Base-by-base conservation (phyloP, 1,139 yeast genomes). In the Saccharomyces hybrid region DNA sequence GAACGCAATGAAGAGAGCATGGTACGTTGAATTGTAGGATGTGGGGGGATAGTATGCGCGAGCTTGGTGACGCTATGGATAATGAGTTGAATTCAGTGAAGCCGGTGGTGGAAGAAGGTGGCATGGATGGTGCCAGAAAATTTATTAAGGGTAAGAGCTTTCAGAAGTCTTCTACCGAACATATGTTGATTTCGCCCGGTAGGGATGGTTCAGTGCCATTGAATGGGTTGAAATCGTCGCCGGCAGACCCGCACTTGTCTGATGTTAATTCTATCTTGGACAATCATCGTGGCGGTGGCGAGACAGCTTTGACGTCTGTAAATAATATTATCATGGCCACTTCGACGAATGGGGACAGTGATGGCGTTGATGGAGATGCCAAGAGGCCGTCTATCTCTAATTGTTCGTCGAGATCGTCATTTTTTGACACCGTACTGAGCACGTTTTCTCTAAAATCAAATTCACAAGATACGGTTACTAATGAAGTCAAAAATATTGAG, bases 211-310 rank as follows among this genome's bases (percentile, higher is more conserved):
- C 44, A 38, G 44, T 38, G 13, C 44, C 44, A 20, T 38, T 27
- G 54, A 9, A 53, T 30, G 26, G 47, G 34, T 49, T 62, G 56
- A 81, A 81, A 60, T 73, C 84, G 2, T 67, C 76, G 0, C 86
- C 86, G 0, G 86, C 86, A 0, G 73, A 78, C 57, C 86, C 88
- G 0, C 78, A 75, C 50, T 80, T 84, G 1, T 82, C 87, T 0
- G 77, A 68, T 53, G 77, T 80, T 48, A 86, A 82, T 61, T 62
- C 66, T 5, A 65, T 66, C 48, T 66, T 49, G 14, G 50, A 44
- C 5, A 50, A 47, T 14, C 50, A 51, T 11, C 47, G 52, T 28
- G 47, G 41, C 6, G 54, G 52, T 41, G 47, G 48, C 27, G 52
- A 41, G 8, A 51, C 60, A 7, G 63, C 64, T n/a, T 50, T 59